Base-by-base conservation (phyloP, 768 basidiomycete genomes). In the Mycena latifolia region DNA sequence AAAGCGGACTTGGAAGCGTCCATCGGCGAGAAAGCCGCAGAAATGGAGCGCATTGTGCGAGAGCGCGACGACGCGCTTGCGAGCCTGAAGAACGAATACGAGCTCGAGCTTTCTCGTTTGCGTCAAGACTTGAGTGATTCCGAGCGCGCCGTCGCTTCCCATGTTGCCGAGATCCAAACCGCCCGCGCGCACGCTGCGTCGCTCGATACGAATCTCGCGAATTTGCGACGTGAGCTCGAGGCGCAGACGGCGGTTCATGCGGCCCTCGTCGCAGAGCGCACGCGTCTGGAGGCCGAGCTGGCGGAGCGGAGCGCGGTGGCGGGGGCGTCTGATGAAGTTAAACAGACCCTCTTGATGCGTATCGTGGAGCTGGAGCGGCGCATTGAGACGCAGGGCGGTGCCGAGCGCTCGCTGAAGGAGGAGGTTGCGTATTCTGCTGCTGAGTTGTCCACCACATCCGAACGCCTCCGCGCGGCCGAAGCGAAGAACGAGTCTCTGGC, bases 1-100 rank as follows among this genome's bases (percentile, higher is more conserved):
- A 74, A 72, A 54, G 55, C 35, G 35, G 68, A 56, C 14, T 37
- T 71, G 18, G 71, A 76, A 61, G 29, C 58, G 22, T 52, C 66
- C 22, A 54, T 70, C 12, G 45, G 68, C 20, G 61, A 63, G 28
- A 60, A 62, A 27, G 54, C 66, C 29, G 56, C 54, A 11, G 61
- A 69, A 31, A 39, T 65, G 24, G 59, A 73, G 50, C 59, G 51
- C 43, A 50, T 67, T 24, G 25, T 76, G 48, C 57, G 59, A 31
- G 72, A 73, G 54, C 66, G 71, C 28, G 31, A 66, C 53, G 54
- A 48, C 31, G 29, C 51, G 69, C 71, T 35, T 59, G 55, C 41
- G 20, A 43, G 41, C 41, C 20, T 71, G 45, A 62, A 59, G 52
- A 62, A 65, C 55, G 64, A 70, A 43, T 35, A 55, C 57, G 24